Evolutionary conservation across 2,329 filamentous ascomycete genomes (phyloP).

Genomic region (Cladophialophora immunda): DNA sequence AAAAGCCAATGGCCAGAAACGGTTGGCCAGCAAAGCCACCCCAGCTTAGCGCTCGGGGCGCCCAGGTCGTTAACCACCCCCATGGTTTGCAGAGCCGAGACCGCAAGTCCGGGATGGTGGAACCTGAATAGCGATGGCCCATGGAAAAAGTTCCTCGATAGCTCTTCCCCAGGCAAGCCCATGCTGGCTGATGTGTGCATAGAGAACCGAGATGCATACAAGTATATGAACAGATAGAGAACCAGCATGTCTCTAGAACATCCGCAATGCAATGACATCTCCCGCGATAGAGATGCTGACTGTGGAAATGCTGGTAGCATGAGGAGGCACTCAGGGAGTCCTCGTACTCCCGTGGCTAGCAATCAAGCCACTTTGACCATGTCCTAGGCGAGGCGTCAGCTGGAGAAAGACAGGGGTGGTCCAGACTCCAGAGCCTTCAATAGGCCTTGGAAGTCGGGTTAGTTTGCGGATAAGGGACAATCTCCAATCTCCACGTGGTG

Average conservation of each 20-base stretch:
- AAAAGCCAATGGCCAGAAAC: neutral
- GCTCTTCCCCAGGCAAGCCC: too few relatives aligned
- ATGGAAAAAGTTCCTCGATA: too few relatives aligned
- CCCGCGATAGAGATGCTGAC: neutral
- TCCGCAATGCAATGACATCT: neutral
- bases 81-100: constrained; percentile 10
- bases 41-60: constrained; percentile 12
- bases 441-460: constrained; percentile 6
- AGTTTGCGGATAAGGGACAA: constrained; percentile 12
- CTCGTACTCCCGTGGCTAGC: neutral
- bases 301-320: neutral
- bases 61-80: neutral
- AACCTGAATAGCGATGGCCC: neutral
- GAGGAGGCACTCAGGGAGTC: neutral
- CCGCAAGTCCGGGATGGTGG: constrained; percentile 1
- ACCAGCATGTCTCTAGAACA: neutral
- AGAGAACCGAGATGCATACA: neutral
- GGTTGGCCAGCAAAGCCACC: constrained; percentile 9
- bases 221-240: neutral
- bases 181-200: neutral
- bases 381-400: constrained; percentile 1
- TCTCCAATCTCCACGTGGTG: constrained; percentile 18
- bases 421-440: constrained; percentile 1
- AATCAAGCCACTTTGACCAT: neutral
- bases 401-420: constrained; percentile 10